phyloP scores from a whole-genome alignment of 108 stramenopile species.

The Tribonema minus region DNA sequence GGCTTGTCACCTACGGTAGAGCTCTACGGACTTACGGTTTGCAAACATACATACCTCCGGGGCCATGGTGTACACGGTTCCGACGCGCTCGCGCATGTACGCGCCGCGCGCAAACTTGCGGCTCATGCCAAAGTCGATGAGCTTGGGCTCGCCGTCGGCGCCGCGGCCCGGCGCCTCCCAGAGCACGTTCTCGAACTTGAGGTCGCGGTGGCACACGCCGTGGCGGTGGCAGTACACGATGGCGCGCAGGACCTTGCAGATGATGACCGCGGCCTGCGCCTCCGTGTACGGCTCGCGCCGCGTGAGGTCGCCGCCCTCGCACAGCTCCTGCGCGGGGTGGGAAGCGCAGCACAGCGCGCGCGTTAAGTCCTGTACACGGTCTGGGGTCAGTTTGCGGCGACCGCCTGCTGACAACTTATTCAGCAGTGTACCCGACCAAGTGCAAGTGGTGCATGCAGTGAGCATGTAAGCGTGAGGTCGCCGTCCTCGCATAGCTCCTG shows the following conservation, averaged over 20 bases:
- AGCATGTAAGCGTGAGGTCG: too few species aligned
- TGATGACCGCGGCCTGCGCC: constrained; percentile 49
- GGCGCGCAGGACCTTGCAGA: constrained; percentile 60
- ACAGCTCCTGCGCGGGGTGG: constrained; percentile 48
- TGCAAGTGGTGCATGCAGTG: too few species aligned
- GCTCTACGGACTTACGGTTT: too few species aligned
- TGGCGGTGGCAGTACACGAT: constrained; percentile 72
- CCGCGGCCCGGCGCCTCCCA: constrained; percentile 55
- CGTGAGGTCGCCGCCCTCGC: constrained; percentile 77
- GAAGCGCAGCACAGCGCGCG: too few species aligned
- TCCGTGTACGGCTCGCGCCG: constrained; percentile 72
- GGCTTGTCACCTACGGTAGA: too few species aligned
- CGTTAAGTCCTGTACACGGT: too few species aligned
- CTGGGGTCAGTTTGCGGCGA: too few species aligned
- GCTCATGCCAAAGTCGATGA: constrained; percentile 88
- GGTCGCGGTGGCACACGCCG: constrained; percentile 80
- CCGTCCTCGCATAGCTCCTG: too few species aligned
- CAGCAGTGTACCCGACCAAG: too few species aligned
- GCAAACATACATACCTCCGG: constrained; percentile 13
- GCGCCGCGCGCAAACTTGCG: constrained; percentile 12
- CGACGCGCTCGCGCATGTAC: constrained; percentile 22
- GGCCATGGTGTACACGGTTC: constrained; percentile 48
- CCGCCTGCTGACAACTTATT: too few species aligned
- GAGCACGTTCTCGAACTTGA: constrained; percentile 86
- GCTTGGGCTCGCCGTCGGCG: constrained; percentile 63